Conservation (phyloP, 148 eudicot genomes). For the Silene conica region DNA sequence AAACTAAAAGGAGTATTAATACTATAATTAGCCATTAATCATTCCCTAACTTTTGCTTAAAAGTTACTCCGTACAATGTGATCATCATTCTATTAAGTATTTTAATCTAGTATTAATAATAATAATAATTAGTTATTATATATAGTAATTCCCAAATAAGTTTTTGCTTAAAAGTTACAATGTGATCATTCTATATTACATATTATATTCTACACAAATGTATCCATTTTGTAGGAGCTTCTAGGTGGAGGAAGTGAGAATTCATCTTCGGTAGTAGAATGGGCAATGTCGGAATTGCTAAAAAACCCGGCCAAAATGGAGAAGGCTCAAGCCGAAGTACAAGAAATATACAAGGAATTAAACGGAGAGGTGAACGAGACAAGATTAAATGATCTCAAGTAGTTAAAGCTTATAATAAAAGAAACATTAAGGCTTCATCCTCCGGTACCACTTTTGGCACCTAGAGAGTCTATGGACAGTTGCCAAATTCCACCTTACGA, state of each 20-base stretch:
- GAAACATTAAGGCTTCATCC: slow-evolving; percentile 20
- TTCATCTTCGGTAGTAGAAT: slow-evolving; percentile 15
- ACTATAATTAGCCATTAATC: too few species aligned
- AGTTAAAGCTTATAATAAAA: slow-evolving; percentile 13
- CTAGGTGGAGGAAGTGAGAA: slow-evolving; percentile 21
- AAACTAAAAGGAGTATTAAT: too few species aligned
- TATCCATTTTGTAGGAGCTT: slow-evolving; percentile 6
- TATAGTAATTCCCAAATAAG: not conserved
- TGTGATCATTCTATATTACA: not conserved
- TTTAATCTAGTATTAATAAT: too few species aligned
- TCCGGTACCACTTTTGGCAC: slow-evolving; percentile 2
- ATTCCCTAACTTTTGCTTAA: too few species aligned
- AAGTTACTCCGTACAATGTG: too few species aligned
- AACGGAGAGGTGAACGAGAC: slow-evolving; percentile 10
- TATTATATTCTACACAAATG: too few species aligned
- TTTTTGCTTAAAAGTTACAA: not conserved
- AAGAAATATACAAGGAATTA: slow-evolving; percentile 5
- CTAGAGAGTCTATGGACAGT: slow-evolving; percentile 3
- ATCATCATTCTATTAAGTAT: too few species aligned
- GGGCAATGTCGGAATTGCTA: slow-evolving; percentile 25
- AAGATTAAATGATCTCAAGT: slow-evolving; percentile 2
- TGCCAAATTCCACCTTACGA: slow-evolving; percentile 11
- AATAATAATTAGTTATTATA: too few species aligned
- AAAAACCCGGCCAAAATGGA: slow-evolving; percentile 8
- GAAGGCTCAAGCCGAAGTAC: slow-evolving; percentile 21